Conservation (phyloP, 2,329 filamentous ascomycete species). For the Fusarium palustre region DNA sequence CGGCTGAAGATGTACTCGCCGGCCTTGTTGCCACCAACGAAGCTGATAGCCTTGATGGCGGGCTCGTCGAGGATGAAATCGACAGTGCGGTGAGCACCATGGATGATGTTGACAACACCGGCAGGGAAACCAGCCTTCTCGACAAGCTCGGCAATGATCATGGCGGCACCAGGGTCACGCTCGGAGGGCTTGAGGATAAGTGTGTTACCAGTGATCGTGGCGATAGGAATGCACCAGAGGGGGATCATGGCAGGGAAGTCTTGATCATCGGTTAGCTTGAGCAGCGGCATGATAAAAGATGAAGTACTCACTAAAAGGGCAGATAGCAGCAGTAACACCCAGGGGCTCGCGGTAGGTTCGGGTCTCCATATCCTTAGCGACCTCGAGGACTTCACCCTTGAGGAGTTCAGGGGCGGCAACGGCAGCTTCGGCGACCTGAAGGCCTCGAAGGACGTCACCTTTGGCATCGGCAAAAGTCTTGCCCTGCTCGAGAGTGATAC, state of each 20-base stretch:
- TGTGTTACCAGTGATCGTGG: slow-evolving; percentile 85
- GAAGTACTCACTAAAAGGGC: slow-evolving; percentile 79
- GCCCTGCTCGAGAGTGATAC: slow-evolving; percentile 88
- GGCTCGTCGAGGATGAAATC: slow-evolving; percentile 90
- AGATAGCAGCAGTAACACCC: slow-evolving; percentile 85
- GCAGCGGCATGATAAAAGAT: not conserved
- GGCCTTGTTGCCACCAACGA: slow-evolving; percentile 88
- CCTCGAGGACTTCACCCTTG: slow-evolving; percentile 85
- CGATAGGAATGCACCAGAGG: slow-evolving; percentile 89
- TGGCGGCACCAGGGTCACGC: slow-evolving; percentile 83
- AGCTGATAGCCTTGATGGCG: slow-evolving; percentile 86
- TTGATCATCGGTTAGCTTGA: slow-evolving; percentile 50
- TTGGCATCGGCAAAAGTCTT: slow-evolving; percentile 88
- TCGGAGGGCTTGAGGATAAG: slow-evolving; percentile 88
- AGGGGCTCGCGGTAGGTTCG: slow-evolving; percentile 84
- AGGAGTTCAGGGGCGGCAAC: slow-evolving; percentile 84
- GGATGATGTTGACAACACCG: slow-evolving; percentile 85
- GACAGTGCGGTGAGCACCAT: slow-evolving; percentile 83
- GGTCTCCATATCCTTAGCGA: slow-evolving; percentile 91
- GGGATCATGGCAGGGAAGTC: slow-evolving; percentile 95
- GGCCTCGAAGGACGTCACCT: slow-evolving; percentile 82
- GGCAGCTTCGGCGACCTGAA: slow-evolving; percentile 87
- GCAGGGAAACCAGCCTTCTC: slow-evolving; percentile 84
- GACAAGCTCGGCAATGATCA: slow-evolving; percentile 85
- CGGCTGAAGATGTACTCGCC: slow-evolving; percentile 87